Conservation (phyloP, 768 basidiomycete species). For the Collybiopsis luxurians region DNA sequence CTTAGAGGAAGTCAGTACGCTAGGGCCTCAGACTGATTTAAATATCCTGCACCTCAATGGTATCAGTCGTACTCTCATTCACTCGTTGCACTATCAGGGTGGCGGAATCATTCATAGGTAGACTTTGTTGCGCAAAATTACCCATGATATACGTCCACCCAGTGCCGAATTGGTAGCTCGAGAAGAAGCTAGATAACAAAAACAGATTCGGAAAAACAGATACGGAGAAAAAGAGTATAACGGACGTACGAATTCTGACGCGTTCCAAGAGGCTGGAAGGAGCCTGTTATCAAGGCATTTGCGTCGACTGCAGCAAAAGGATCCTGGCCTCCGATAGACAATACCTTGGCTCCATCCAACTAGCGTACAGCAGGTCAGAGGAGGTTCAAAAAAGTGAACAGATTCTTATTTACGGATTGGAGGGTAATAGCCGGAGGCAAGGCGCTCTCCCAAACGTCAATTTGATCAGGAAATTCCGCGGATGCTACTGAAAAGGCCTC, state of each 20-base stretch:
- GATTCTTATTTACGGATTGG: slow-evolving; percentile 30
- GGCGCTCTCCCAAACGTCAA: slow-evolving; percentile 30
- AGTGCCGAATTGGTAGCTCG: slow-evolving; percentile 12
- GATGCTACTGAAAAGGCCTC: slow-evolving; percentile 25
- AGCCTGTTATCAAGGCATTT: slow-evolving; percentile 30
- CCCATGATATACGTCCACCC: slow-evolving; percentile 15
- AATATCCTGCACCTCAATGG: slow-evolving; percentile 23
- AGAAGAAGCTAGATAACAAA: slow-evolving; percentile 8
- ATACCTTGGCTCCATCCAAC: slow-evolving; percentile 33
- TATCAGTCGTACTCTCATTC: slow-evolving; percentile 21
- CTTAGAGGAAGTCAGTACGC: slow-evolving; percentile 10
- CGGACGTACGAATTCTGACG: slow-evolving; percentile 30
- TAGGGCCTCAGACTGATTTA: not conserved
- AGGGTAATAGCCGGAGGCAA: slow-evolving; percentile 23
- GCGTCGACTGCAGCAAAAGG: slow-evolving; percentile 30
- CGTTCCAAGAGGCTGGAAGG: slow-evolving; percentile 30
- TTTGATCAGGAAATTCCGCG: slow-evolving; percentile 29
- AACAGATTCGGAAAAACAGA: not conserved
- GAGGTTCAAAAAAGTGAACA: not conserved
- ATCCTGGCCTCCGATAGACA: slow-evolving; percentile 30
- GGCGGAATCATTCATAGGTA: slow-evolving; percentile 30
- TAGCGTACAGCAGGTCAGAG: slow-evolving; percentile 5
- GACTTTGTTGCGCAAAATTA: slow-evolving; percentile 32
- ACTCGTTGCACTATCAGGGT: slow-evolving; percentile 26
- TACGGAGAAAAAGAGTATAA: slow-evolving; percentile 28